A percentile compares a stretch with the other conserved stretches of the same genome.
These are phyloP conservation scores for Rhodotorula diobovata DNA, from an alignment of 768 basidiomycete genomes.

Conservation along the genomic window DNA sequence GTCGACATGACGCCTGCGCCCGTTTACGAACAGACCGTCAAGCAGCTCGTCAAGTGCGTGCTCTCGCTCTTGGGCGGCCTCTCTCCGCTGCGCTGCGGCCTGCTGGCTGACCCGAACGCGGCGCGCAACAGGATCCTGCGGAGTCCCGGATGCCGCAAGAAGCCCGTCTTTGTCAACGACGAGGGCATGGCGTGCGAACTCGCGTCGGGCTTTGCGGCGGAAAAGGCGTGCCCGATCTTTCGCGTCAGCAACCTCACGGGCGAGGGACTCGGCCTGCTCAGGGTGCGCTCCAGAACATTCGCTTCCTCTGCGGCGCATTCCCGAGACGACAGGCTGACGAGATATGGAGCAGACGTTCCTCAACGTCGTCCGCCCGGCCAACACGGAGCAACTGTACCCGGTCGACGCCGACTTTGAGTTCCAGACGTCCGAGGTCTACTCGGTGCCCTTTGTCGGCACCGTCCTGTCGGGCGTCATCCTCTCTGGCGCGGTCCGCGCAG, in stretches of 20 bases:
- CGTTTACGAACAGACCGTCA: conserved; percentile 81
- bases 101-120: conserved; percentile 58
- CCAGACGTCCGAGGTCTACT: conserved; percentile 49
- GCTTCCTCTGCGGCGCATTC: neutral
- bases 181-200: conserved; percentile 74
- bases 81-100: neutral
- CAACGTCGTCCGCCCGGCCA: conserved; percentile 64
- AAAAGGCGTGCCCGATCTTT: conserved; percentile 27
- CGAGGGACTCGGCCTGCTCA: conserved; percentile 73
- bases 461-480: conserved; percentile 42
- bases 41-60: conserved; percentile 86
- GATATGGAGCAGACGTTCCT: conserved; percentile 56
- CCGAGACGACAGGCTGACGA: neutral
- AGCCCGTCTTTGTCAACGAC: conserved; percentile 60
- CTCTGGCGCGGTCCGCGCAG: conserved; percentile 52
- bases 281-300: neutral
- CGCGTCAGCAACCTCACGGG: conserved; percentile 91
- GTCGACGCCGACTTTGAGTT: conserved; percentile 46
- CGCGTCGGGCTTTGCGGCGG: conserved; percentile 66
- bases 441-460: conserved; percentile 46
- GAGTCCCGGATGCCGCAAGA: conserved; percentile 65
- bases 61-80: conserved; percentile 55
- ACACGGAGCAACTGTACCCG: conserved; percentile 20
- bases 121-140: conserved; percentile 52
- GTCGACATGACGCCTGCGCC: conserved; percentile 97